Conservation (phyloP, 2,329 filamentous ascomycete species). For the Fusarium armeniacum region DNA sequence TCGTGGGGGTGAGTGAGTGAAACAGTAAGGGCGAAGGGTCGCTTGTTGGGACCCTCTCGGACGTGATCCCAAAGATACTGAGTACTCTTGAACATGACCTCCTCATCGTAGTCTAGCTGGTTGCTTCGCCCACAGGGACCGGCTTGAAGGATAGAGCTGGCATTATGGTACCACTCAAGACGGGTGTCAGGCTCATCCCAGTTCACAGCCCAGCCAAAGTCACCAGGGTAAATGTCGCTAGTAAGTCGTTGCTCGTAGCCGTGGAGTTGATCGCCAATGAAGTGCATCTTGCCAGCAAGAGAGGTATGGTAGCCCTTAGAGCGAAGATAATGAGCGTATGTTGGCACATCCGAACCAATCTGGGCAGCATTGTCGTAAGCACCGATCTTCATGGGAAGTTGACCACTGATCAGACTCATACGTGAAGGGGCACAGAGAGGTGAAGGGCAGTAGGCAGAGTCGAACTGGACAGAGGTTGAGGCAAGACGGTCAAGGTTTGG, state of each 20-base stretch:
- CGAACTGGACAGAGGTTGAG: constrained; percentile 86
- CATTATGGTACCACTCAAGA: constrained; percentile 97
- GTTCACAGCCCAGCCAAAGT: constrained; percentile 95
- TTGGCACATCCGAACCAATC: constrained; percentile 86
- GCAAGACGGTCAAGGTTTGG: constrained; percentile 90
- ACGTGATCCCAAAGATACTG: constrained; percentile 94
- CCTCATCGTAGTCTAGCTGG: constrained; percentile 95
- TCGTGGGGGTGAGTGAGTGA: constrained; percentile 96
- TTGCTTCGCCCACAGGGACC: constrained; percentile 91
- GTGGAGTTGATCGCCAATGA: constrained; percentile 93
- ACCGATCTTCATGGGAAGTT: constrained; percentile 90
- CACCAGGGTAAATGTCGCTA: constrained; percentile 95
- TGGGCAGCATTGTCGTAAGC: constrained; percentile 93
- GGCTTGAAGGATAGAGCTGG: constrained; percentile 91
- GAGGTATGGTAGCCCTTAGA: constrained; percentile 89
- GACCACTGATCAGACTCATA: constrained; percentile 94
- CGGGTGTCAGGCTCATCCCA: constrained; percentile 91
- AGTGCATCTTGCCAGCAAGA: constrained; percentile 97
- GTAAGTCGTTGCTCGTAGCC: constrained; percentile 93
- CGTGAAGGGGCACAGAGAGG: constrained; percentile 92
- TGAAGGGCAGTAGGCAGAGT: constrained; percentile 94
- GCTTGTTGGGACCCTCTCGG: constrained; percentile 78
- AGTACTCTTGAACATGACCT: constrained; percentile 91
- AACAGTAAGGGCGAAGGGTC: constrained; percentile 90
- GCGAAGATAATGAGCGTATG: constrained; percentile 92